These are phyloP conservation scores for Penicillium longicatenatum DNA, from an alignment of 495 filamentous ascomycete species.

Conservation along the genomic window DNA sequence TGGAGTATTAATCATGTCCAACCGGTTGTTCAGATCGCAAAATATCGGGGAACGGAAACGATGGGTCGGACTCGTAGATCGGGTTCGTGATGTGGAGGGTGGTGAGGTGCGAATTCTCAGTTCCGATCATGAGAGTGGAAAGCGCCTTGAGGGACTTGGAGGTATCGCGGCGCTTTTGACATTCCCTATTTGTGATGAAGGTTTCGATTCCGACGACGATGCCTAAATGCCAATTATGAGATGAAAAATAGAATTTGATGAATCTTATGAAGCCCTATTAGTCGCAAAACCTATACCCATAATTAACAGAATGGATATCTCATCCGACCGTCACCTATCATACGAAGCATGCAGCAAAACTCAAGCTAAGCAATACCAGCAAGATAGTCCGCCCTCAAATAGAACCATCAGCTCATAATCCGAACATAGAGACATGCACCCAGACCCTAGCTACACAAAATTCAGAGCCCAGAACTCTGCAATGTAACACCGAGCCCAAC, in stretches of 20 bases:
- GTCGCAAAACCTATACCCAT: neutral
- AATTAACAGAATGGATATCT: neutral
- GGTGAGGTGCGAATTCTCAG: slow-evolving; percentile 88
- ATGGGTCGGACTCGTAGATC: slow-evolving; percentile 87
- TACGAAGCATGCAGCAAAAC: neutral
- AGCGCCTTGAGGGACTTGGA: slow-evolving; percentile 79
- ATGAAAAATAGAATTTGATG: neutral
- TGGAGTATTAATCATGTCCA: slow-evolving; percentile 81
- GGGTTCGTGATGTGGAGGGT: slow-evolving; percentile 79
- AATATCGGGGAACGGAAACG: slow-evolving; percentile 76
- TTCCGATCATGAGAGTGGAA: slow-evolving; percentile 92
- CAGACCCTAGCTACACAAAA: neutral
- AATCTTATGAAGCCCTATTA: neutral
- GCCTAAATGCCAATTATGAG: neutral
- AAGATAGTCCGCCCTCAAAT: neutral
- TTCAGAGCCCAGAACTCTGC: neutral
- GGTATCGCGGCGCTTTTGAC: slow-evolving; percentile 89
- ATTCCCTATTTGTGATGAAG: slow-evolving; percentile 75
- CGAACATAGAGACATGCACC: neutral
- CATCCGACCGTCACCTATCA: neutral
- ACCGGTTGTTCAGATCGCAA: slow-evolving; percentile 81
- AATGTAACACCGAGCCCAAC: neutral
- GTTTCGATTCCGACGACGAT: slow-evolving; percentile 40
- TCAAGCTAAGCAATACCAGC: neutral
- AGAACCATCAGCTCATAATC: neutral